phyloP scores from a whole-genome alignment of 176 grass and related monocot genomes.

The Elymus sibiricus region DNA sequence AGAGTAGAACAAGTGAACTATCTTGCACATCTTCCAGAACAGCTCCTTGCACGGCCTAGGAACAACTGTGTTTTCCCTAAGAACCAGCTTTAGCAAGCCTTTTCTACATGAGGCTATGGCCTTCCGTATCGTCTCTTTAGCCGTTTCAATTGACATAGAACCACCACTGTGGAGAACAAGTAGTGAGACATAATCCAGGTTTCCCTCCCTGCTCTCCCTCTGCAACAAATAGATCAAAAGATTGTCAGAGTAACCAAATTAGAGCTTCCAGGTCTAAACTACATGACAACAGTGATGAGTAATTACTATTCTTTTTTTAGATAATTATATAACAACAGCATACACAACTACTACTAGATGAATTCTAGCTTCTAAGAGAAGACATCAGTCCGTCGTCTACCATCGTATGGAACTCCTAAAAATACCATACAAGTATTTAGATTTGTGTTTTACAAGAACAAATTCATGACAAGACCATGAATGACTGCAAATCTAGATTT shows the following conservation, averaged over 20 bases:
- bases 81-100: slow-evolving; percentile 50
- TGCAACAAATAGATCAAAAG: neutral
- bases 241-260: neutral
- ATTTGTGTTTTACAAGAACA: neutral
- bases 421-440: neutral
- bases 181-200: slow-evolving; percentile 53
- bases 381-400: neutral
- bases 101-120: slow-evolving; percentile 29
- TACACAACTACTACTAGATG: neutral
- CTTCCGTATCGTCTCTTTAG: slow-evolving; percentile 10
- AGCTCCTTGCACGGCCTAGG: slow-evolving; percentile 78
- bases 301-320: neutral
- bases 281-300: neutral
- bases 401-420: neutral
- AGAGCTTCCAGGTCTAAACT: neutral
- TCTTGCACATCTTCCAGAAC: slow-evolving; percentile 83
- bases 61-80: slow-evolving; percentile 41
- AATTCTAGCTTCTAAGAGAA: neutral
- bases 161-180: slow-evolving; percentile 28
- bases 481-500: neutral
- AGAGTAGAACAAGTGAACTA: slow-evolving; percentile 61
- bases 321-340: neutral
- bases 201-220: slow-evolving; percentile 60
- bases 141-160: slow-evolving; percentile 42
- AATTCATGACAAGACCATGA: neutral